Conservation (phyloP, 768 basidiomycete species). For the Auricularia cornea region DNA sequence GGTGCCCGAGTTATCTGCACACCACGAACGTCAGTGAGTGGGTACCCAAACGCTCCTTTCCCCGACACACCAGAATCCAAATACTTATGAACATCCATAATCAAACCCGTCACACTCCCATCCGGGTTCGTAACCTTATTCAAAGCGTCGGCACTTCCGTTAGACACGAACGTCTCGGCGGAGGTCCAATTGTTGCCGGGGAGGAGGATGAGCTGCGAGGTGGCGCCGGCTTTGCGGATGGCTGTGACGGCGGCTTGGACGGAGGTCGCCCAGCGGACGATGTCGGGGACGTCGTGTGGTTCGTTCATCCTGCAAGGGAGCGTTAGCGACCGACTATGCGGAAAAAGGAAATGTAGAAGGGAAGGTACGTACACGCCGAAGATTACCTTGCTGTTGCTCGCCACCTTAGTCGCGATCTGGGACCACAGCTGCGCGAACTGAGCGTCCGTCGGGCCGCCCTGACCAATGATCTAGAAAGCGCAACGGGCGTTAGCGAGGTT, state of each 20-base stretch:
- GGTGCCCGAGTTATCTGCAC: conserved; percentile 41
- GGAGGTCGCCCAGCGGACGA: conserved; percentile 38
- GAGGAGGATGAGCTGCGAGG: conserved; percentile 45
- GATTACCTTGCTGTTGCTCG: conserved; percentile 23
- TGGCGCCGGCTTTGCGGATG: conserved; percentile 50
- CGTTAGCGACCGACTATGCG: neutral
- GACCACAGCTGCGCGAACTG: conserved; percentile 47
- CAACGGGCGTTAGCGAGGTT: neutral
- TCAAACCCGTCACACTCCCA: conserved; percentile 13
- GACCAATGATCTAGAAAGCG: conserved; percentile 53
- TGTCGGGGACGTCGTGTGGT: conserved; percentile 48
- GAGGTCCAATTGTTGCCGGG: conserved; percentile 52
- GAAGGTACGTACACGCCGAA: conserved; percentile 15
- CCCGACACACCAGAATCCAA: conserved; percentile 9
- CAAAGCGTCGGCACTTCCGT: conserved; percentile 43
- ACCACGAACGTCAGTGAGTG: conserved; percentile 42
- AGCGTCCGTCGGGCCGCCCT: conserved; percentile 51
- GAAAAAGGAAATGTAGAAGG: neutral
- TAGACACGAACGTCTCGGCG: conserved; percentile 42
- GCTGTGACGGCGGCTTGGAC: conserved; percentile 57
- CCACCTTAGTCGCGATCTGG: conserved; percentile 43
- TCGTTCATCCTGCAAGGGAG: conserved; percentile 41
- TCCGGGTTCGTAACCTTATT: conserved; percentile 37
- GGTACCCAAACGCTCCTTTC: conserved; percentile 1
- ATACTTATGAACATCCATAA: conserved; percentile 11